Evolutionary conservation across 768 basidiomycete genomes (phyloP), one percentile per base, ranked within the genome.

Genomic region (Xerocomellus amylosporus): DNA sequence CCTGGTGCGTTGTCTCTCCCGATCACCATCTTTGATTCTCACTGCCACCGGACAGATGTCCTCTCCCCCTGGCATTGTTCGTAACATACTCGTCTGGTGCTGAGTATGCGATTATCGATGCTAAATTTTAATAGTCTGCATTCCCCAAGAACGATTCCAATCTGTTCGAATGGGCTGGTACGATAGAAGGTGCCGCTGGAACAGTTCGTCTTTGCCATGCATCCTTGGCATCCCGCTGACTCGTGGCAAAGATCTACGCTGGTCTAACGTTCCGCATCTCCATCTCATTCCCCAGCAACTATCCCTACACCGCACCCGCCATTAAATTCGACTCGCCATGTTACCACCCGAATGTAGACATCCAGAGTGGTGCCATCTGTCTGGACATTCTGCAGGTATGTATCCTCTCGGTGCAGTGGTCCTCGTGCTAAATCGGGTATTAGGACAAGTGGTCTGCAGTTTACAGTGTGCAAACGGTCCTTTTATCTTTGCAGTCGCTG

Each of bases 361-460:
- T 93, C 45, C 75, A 72, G 14, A 79, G 82, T 38, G 89, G 89
- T 36, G 80, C 86, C 20, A 92, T 93, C 59, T 93, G 90, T 70
- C 76, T 93, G 40, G 92, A 95, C 67, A 94, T 96, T 63, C 74
- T 95, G 43, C 90, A 94, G 79, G 90, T 84, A 54, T 15, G 74
- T 68, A 0, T 26, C n/a, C 2, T 28, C 8, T 19, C 26, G 9
- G 15, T 17, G 14, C 2, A 31, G 26, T 31, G n/a, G 22, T 19
- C 14, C 2, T 43, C 61, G 52, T 52, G 13, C 55, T 59, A 19
- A 60, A 58, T 10, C 41, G 14, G 48, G 37, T 22, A 36, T 10
- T 58, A 92, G 88, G 91, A 93, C 71, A 90, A 93, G 66, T 95
- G 93, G 93, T 91, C 90, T 4, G 92, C 93, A 8, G 88, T 94